Evolutionary conservation across 352 stramenopile genomes (phyloP).

Genomic region (Phytophthora chlamydospora): DNA sequence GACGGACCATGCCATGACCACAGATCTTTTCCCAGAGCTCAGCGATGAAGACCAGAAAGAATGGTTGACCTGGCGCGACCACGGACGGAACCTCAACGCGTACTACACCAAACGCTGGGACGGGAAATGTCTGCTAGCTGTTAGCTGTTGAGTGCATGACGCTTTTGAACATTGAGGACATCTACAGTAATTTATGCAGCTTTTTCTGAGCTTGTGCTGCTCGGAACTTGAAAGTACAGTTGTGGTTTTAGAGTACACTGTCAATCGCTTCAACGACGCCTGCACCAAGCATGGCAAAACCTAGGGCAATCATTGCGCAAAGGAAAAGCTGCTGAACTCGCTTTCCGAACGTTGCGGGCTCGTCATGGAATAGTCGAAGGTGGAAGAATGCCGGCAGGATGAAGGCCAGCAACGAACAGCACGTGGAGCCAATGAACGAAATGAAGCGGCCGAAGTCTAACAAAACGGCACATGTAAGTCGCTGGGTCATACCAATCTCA

Average conservation of each 20-base stretch:
- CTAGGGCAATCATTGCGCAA: conserved; percentile 46
- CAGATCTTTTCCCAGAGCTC: not conserved
- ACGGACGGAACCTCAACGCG: not conserved
- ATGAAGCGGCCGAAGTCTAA: conserved; percentile 93
- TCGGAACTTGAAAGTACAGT: not conserved
- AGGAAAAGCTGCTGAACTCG: conserved; percentile 37
- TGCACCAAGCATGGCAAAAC: conserved; percentile 40
- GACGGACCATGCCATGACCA: not conserved
- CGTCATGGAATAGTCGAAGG: conserved; percentile 63
- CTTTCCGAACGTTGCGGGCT: conserved; percentile 26
- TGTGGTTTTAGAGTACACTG: conserved; percentile 37
- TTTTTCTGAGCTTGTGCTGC: not conserved
- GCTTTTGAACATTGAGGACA: not conserved
- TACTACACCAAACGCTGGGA: conserved; percentile 1
- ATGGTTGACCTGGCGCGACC: not conserved
- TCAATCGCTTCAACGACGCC: conserved; percentile 39
- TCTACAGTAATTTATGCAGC: not conserved
- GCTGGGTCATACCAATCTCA: not conserved
- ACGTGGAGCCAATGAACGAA: conserved; percentile 89
- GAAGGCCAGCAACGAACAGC: conserved; percentile 90
- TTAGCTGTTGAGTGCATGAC: not conserved
- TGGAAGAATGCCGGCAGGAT: conserved; percentile 90
- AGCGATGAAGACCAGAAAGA: not conserved
- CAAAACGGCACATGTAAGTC: conserved; percentile 4
- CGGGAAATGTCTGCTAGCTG: conserved; percentile 2